Conservation (phyloP, 1,284 basidiomycete species). For the Moesziomyces parantarcticus region DNA sequence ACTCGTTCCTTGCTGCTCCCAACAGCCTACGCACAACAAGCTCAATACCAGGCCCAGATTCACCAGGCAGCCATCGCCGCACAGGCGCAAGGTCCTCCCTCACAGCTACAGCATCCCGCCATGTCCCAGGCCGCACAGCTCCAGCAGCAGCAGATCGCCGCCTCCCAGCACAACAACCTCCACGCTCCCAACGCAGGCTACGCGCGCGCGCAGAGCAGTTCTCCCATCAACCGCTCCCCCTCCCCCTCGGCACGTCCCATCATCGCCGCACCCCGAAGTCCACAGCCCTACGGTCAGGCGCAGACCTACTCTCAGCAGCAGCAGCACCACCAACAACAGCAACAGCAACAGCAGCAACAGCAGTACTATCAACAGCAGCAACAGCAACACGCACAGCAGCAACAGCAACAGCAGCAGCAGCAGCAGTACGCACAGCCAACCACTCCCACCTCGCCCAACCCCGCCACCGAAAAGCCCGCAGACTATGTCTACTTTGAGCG, state of each 20-base stretch:
- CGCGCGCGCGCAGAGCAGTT: conserved; percentile 10
- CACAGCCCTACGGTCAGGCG: conserved; percentile 38
- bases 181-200: conserved; percentile 43
- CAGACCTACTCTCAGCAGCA: conserved; percentile 39
- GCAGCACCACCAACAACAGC: conserved; percentile 24
- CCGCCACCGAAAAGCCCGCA: conserved; percentile 69
- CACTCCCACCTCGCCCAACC: conserved; percentile 41
- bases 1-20: background rate
- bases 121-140: conserved; percentile 60
- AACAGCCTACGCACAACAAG: conserved; percentile 56
- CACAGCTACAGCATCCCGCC: conserved; percentile 62
- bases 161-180: conserved; percentile 44
- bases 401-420: conserved; percentile 33
- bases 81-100: conserved; percentile 61
- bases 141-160: conserved; percentile 60
- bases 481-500: conserved; percentile 97
- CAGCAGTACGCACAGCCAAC: conserved; percentile 23
- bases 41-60: conserved; percentile 60
- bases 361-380: conserved; percentile 20
- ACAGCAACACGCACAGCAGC: conserved; percentile 32
- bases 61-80: conserved; percentile 60
- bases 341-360: conserved; percentile 22
- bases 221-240: conserved; percentile 40
- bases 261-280: conserved; percentile 30
- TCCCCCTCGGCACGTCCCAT: conserved; percentile 43